Conservation (phyloP, 306 rosid genomes). For the Fragaria iinumae region DNA sequence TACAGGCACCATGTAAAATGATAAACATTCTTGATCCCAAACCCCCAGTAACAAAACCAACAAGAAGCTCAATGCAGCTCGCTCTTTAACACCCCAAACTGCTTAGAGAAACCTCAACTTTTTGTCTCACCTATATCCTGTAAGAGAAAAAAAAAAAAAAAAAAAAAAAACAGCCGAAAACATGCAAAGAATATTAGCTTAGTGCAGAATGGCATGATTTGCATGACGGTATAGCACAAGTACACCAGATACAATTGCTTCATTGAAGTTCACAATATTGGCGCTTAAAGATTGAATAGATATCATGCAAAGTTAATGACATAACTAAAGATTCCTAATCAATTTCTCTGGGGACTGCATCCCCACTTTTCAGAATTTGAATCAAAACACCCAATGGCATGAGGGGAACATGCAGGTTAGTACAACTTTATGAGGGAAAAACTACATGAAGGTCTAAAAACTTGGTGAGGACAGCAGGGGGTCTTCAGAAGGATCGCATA, state of each 20-base stretch:
- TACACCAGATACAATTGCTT: background rate
- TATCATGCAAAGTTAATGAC: background rate
- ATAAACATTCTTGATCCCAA: conserved; percentile 1
- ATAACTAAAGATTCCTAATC: background rate
- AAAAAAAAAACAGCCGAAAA: background rate
- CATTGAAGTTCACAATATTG: background rate
- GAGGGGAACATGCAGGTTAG: background rate
- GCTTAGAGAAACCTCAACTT: conserved; percentile 6
- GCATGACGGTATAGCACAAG: background rate
- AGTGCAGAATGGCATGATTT: background rate
- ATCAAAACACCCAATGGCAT: background rate
- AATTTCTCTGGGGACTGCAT: background rate
- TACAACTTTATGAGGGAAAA: background rate
- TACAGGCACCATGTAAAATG: background rate
- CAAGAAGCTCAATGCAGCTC: background rate
- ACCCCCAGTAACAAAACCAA: background rate
- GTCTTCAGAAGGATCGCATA: background rate
- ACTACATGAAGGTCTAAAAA: background rate
- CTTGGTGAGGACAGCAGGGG: background rate
- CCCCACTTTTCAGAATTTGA: background rate
- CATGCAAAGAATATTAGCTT: background rate
- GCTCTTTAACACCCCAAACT: conserved; percentile 9
- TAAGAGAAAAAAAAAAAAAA: background rate
- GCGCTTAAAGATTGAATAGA: background rate
- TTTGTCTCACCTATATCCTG: conserved; percentile 25